Conservation (phyloP, 345 rosid species). For the Sonneratia alba region DNA sequence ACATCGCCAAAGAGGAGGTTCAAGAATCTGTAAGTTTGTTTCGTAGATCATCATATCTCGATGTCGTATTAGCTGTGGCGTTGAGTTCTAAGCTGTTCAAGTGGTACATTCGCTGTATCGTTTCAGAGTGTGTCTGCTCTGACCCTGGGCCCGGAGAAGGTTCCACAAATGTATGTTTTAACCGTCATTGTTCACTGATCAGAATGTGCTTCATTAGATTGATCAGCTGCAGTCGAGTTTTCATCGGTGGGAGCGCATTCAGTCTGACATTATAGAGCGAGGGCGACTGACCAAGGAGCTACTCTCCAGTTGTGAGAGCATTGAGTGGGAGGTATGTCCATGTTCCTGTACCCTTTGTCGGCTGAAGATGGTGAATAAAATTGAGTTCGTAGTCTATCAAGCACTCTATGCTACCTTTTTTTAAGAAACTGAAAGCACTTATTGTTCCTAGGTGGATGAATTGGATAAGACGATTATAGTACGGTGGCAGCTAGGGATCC, state of each 20-base stretch:
- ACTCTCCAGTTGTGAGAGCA: conserved; percentile 70
- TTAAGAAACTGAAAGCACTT: too few species aligned
- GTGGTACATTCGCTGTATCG: too few species aligned
- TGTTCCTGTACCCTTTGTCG: too few species aligned
- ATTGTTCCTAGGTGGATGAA: too few species aligned
- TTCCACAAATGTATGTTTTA: background rate
- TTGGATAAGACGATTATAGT: too few species aligned
- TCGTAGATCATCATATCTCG: too few species aligned
- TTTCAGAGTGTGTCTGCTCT: too few species aligned
- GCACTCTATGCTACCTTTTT: too few species aligned
- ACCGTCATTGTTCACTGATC: background rate
- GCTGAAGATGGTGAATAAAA: background rate
- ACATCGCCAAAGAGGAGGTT: conserved; percentile 95
- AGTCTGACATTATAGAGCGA: conserved; percentile 53
- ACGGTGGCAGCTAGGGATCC: too few species aligned
- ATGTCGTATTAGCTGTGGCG: too few species aligned
- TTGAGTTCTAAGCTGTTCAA: too few species aligned
- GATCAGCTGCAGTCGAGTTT: conserved; percentile 78
- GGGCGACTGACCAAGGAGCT: conserved; percentile 59
- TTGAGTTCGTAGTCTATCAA: background rate
- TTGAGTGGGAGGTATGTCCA: conserved; percentile 72
- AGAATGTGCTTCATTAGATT: conserved; percentile 38
- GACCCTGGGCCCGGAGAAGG: too few species aligned
- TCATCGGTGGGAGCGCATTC: conserved; percentile 76
- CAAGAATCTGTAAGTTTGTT: conserved; percentile 77